Conservation (phyloP, 2,329 filamentous ascomycete species). For the Erysiphe neolycopersici region DNA sequence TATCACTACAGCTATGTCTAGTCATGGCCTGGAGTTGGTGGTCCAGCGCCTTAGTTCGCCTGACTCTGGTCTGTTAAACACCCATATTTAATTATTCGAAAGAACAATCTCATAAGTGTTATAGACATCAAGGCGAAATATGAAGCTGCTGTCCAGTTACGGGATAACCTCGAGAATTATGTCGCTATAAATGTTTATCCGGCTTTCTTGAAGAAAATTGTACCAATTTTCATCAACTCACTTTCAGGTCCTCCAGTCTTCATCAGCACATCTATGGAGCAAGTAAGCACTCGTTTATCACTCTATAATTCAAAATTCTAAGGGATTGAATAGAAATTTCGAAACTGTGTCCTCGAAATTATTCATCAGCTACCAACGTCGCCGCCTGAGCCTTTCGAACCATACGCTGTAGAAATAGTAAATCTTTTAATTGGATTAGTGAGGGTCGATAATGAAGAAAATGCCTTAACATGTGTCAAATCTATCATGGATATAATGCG, state of each 20-base stretch:
- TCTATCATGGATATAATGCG: conserved; percentile 92
- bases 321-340: conserved; percentile 36
- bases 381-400: conserved; percentile 58
- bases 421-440: conserved; percentile 77
- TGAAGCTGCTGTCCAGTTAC: conserved; percentile 59
- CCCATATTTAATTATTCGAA: not conserved
- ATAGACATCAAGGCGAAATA: conserved; percentile 59
- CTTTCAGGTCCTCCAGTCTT: conserved; percentile 72
- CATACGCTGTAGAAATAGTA: conserved; percentile 66
- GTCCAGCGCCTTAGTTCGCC: conserved; percentile 26
- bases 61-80: conserved; percentile 7
- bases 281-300: conserved; percentile 26
- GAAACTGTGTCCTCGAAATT: conserved; percentile 83
- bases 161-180: conserved; percentile 79
- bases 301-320: conserved; percentile 1
- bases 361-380: conserved; percentile 59
- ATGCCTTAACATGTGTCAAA: conserved; percentile 94
- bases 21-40: conserved; percentile 32
- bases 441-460: conserved; percentile 86
- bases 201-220: conserved; percentile 59
- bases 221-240: conserved; percentile 72
- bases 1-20: conserved; percentile 27
- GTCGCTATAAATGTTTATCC: conserved; percentile 51
- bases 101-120: conserved; percentile 3
- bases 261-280: conserved; percentile 68